Evolutionary conservation across 805 yeast species (phyloP), one percentile per base, ranked within the genome.

Genomic region (Ogataea thermomethanolica): DNA sequence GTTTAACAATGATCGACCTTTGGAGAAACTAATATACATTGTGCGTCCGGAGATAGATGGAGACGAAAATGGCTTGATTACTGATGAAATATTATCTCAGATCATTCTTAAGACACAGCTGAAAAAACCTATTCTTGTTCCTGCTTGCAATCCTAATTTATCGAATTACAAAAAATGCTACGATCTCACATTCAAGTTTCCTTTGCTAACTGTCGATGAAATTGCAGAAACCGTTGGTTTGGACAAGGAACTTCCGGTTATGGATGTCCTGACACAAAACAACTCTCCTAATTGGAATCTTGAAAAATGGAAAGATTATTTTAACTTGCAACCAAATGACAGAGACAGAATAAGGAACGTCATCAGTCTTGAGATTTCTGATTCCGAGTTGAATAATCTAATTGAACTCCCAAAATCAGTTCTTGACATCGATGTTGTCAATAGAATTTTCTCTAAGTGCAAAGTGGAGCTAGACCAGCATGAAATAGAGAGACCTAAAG

Each of bases 221-320:
- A 71, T 86, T 0, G 66, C 82, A 0, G 71, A 72, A 5, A 55
- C 69, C 9, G 71, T 87, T 21, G 96, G 95, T 0, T 73, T 63
- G 4, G 83, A 79, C 27, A 63, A 65, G 4, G 73, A 72, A 1
- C 73, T 89, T 1, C 95, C 86, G 40, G 95, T 89, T 1, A 86
- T 89, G 91, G 96, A 89, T 58, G 95, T 87, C 3, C 69, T 84
- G 15, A 81, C 95, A 0, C 96, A 89, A 53, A 81, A 82, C 40
- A 73, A 78, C 27, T 55, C 68, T 9, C 78, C 81, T 0, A 71
- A 73, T 9, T 88, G 95, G 96, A 70, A 73, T 13, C 60, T 88
- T 66, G 72, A 72, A 1, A 70, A 67, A 45, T 89, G 96, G 96
- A 65, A 78, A 39, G 81, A 83, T 26, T 89, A 88, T 59, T 86